Conservation (phyloP, 257 asterid genomes). For the Plantago ovata region DNA sequence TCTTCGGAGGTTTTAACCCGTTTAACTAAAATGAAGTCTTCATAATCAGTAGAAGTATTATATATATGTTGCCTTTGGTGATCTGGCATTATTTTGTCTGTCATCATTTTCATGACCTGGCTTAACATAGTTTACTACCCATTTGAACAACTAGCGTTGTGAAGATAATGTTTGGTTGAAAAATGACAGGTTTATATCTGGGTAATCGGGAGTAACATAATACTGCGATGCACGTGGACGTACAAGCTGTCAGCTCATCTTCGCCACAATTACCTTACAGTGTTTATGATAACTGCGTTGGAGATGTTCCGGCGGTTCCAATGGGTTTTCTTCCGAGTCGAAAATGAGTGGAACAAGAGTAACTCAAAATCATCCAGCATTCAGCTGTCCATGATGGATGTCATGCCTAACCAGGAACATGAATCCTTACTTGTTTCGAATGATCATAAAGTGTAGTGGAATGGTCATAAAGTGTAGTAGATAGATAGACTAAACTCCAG, state of each 20-base stretch:
- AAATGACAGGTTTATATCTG: slow-evolving; percentile 71
- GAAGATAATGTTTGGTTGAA: not conserved
- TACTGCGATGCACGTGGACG: slow-evolving; percentile 93
- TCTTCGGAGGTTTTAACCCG: no score
- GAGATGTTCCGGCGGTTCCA: slow-evolving; percentile 91
- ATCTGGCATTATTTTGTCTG: no score
- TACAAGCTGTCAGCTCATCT: slow-evolving; percentile 98
- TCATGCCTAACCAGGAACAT: slow-evolving; percentile 56
- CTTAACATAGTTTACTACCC: no score
- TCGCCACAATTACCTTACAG: slow-evolving; percentile 73
- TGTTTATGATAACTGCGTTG: slow-evolving; percentile 66
- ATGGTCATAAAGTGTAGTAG: no score
- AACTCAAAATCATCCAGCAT: slow-evolving; percentile 44
- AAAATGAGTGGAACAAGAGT: slow-evolving; percentile 84
- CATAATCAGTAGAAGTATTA: no score
- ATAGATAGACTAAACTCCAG: no score
- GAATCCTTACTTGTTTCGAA: slow-evolving; percentile 55
- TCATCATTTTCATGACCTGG: no score
- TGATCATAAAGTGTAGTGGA: no score
- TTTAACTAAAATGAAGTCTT: no score
- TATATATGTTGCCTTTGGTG: no score
- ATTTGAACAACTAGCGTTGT: not conserved
- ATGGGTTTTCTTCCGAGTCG: slow-evolving; percentile 94
- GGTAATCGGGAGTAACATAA: slow-evolving; percentile 83
- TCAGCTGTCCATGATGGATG: slow-evolving; percentile 49